phyloP scores from a whole-genome alignment of 352 stramenopile genomes.

The Globisporangium recalcitrans region DNA sequence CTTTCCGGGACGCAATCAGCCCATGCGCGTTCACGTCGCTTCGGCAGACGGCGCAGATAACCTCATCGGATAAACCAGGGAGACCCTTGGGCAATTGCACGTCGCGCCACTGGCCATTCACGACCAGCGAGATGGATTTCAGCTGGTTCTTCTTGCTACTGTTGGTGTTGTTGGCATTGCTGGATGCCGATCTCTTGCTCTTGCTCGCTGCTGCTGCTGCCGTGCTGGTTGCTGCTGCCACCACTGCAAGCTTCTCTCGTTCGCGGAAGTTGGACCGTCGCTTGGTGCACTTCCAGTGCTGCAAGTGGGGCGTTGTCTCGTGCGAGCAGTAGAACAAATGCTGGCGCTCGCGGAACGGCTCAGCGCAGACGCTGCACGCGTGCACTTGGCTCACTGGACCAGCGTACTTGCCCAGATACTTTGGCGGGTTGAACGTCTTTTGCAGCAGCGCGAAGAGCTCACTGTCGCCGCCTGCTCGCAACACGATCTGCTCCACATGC shows the following conservation, averaged over 20 bases:
- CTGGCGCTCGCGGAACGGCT: constrained; percentile 69
- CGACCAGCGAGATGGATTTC: constrained; percentile 43
- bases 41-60: constrained; percentile 58
- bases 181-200: not conserved
- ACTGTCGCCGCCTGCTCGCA: constrained; percentile 32
- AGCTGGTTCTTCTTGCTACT: constrained; percentile 49
- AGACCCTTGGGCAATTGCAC: constrained; percentile 50
- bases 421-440: constrained; percentile 45
- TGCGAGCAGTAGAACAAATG: constrained; percentile 73
- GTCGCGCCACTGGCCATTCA: constrained; percentile 53
- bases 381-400: constrained; percentile 53
- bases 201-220: not conserved
- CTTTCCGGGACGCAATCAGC: constrained; percentile 47
- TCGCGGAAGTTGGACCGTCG: constrained; percentile 28
- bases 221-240: constrained; percentile 15
- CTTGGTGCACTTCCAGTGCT: constrained; percentile 81
- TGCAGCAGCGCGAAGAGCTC: constrained; percentile 49
- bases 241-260: constrained; percentile 20
- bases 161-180: not conserved
- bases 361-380: constrained; percentile 57
- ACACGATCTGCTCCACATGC: constrained; percentile 18
- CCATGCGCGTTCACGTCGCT: constrained; percentile 44
- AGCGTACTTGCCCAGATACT: constrained; percentile 50
- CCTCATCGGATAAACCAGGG: constrained; percentile 36
- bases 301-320: constrained; percentile 34